These are phyloP conservation scores for Phytopythium helicoides DNA, from an alignment of 352 stramenopile genomes.

Conservation along the genomic window DNA sequence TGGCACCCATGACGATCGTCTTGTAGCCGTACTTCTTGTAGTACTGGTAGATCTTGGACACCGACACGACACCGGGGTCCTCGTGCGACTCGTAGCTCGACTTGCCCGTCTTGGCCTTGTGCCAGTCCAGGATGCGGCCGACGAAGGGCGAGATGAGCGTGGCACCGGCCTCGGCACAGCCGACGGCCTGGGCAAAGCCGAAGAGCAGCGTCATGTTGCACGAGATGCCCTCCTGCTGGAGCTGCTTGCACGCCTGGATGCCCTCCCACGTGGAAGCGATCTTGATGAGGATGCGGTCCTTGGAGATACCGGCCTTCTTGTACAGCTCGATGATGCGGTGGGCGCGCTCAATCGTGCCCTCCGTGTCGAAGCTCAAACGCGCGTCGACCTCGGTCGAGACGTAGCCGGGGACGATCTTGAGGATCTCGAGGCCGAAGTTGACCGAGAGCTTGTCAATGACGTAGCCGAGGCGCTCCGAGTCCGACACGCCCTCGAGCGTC, in stretches of 20 bases:
- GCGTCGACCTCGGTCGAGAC: conserved; percentile 99
- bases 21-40: conserved; percentile 98
- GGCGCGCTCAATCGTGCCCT: conserved; percentile 90
- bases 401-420: conserved; percentile 96
- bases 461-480: conserved; percentile 87
- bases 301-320: conserved; percentile 92
- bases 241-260: conserved; percentile 94
- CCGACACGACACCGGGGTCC: conserved; percentile 96
- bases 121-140: conserved; percentile 97
- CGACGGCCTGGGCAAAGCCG: conserved; percentile 95
- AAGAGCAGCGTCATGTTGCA: conserved; percentile 99
- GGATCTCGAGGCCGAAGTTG: conserved; percentile 97
- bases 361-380: conserved; percentile 96
- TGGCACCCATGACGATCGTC: conserved; percentile 96
- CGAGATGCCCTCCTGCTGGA: conserved; percentile 97
- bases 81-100: conserved; percentile 91
- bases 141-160: conserved; percentile 97
- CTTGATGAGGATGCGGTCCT: conserved; percentile 98
- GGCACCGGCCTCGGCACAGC: conserved; percentile 93
- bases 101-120: conserved; percentile 93
- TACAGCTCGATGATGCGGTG: conserved; percentile 97
- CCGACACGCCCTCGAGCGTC: conserved; percentile 57
- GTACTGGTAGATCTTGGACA: conserved; percentile 98
- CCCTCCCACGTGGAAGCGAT: conserved; percentile 98
- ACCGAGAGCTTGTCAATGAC: conserved; percentile 98